Evolutionary conservation across 2,329 filamentous ascomycete genomes (phyloP).

Genomic region (Chrysosporium keratinophilum): DNA sequence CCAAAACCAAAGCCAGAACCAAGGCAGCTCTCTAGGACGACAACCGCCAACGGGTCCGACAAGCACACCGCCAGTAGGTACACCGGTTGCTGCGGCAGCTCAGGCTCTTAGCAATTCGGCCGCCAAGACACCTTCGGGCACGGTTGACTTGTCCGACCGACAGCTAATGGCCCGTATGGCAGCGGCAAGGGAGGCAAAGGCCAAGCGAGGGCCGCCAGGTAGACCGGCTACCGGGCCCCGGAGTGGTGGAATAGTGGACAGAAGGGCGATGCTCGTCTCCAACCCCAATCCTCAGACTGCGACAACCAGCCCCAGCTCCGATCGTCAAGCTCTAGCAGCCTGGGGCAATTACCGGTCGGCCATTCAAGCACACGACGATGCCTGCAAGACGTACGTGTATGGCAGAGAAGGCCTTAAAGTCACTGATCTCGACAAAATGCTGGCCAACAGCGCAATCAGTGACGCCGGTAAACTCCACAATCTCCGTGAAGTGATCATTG

Average conservation of each 20-base stretch:
- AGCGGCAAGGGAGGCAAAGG: background rate
- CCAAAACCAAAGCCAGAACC: background rate
- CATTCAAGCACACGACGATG: background rate
- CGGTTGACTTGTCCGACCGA: background rate
- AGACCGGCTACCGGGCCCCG: background rate
- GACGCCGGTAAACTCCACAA: background rate
- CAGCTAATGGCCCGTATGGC: background rate
- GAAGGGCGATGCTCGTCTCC: background rate
- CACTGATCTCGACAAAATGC: constrained; percentile 1
- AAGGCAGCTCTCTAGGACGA: background rate
- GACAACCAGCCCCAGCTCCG: background rate
- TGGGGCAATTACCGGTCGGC: background rate
- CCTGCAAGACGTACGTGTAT: background rate
- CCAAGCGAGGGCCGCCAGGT: background rate
- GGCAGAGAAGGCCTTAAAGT: background rate
- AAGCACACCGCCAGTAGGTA: background rate
- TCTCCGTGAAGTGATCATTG: background rate
- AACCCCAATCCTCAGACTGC: background rate
- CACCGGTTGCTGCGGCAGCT: background rate
- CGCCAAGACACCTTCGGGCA: background rate
- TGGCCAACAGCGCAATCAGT: background rate
- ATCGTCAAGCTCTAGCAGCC: background rate
- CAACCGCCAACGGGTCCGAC: constrained; percentile 2
- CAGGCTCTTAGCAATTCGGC: background rate
- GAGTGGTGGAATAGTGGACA: constrained; percentile 3